Evolutionary conservation across 2,329 filamentous ascomycete genomes (phyloP), one percentile per base, ranked within the genome.

Genomic region (Botrytis tulipae): DNA sequence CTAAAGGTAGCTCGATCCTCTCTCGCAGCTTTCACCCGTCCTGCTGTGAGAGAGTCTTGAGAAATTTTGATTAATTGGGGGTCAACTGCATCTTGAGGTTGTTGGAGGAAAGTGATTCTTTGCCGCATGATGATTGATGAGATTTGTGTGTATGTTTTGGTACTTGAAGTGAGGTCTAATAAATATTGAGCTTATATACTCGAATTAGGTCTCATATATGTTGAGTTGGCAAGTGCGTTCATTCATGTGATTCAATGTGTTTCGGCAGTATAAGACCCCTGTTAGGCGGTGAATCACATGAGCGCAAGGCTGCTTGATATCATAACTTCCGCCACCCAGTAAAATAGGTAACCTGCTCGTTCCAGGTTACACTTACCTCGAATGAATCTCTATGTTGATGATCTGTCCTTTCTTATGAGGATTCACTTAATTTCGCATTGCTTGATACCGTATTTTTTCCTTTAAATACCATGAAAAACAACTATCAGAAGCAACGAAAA

Each of bases 1-100:
- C 87, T 86, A 75, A 96, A 83, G 0, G 93, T 97, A 77, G 95
- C 83, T 74, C 92, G 89, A 80, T 96, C 93, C 82, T 98, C 93
- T 76, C 93, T 91, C 22, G 90, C 89, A 32, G 92, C 92, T 69
- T 88, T 82, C 60, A 96, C 85, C 3, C 86, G 87, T 2, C 85
- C 84, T 71, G 97, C 83, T 4, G 85, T 85, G 29, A 92, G 82
- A 16, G 82, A 81, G 65, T 85, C 83, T 61, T 85, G 83, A 62
- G 84, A 84, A 61, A 97, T 82, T 20, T 86, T 82, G 70, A 97
- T 83, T 63, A 88, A 84, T 2, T 87, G 83, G 0, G 92, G 91
- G 70, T 92, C 88, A 75, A 95, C 86, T 3, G 86, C 86, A 73
- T 88, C 84, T 61, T 90, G 88, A n/a, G 87, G 85, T 35, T 87